A percentile compares a stretch with the other conserved stretches of the same genome.
phyloP scores from a whole-genome alignment of 148 eudicot genomes.

The Rhododendron molle region DNA sequence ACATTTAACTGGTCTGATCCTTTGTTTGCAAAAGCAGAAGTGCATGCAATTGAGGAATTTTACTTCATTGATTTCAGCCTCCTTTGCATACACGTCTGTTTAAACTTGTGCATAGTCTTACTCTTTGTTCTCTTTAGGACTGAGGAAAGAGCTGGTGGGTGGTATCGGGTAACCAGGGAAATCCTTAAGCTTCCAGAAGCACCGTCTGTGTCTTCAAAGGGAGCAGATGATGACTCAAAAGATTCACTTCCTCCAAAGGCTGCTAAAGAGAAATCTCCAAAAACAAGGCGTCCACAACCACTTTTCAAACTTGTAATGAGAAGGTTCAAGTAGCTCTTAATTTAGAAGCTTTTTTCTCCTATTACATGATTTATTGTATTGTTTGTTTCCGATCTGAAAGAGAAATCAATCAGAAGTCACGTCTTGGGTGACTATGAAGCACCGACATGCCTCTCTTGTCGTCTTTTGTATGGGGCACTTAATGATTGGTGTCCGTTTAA shows the following conservation, averaged over 20 bases:
- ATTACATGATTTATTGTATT: neutral
- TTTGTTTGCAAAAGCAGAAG: neutral
- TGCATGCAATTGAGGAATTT: neutral
- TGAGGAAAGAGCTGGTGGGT: slow-evolving; percentile 97
- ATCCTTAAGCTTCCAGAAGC: slow-evolving; percentile 94
- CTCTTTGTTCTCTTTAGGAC: slow-evolving; percentile 35
- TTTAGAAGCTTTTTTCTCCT: slow-evolving; percentile 1
- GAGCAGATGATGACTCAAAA: slow-evolving; percentile 49
- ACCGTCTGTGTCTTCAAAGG: slow-evolving; percentile 70
- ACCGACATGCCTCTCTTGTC: neutral
- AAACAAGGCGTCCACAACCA: slow-evolving; percentile 86
- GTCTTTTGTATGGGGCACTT: neutral
- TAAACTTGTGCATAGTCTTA: slow-evolving; percentile 9
- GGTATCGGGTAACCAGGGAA: slow-evolving; percentile 95
- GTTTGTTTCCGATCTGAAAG: neutral
- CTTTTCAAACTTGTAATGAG: slow-evolving; percentile 97
- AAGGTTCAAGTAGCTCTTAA: slow-evolving; percentile 42
- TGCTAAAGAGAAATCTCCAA: slow-evolving; percentile 73
- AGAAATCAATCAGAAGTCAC: neutral
- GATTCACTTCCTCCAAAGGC: slow-evolving; percentile 61
- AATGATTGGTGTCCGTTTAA: neutral
- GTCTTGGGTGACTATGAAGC: neutral
- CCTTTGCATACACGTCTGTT: neutral
- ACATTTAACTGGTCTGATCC: neutral
- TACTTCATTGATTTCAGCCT: neutral